Percentiles rank a stretch among this genome's conserved stretches.
Conservation (phyloP, 148 eudicot species). For the Heliosperma pusillum region DNA sequence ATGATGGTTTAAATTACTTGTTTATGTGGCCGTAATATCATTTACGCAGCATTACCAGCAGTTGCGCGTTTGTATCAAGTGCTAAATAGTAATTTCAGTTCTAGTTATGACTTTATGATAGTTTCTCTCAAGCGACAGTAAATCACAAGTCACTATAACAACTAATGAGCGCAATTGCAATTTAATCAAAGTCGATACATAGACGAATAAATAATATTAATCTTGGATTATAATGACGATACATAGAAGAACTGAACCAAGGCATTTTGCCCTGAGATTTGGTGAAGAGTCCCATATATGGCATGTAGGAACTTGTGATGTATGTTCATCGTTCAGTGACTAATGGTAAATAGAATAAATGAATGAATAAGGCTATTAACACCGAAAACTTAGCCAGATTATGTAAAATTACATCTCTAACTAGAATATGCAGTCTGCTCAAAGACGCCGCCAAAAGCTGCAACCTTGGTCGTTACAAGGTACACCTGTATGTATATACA, state of each 20-base stretch:
- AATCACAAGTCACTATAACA: neutral
- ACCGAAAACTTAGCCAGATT: neutral
- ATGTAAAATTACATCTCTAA: conserved; percentile 11
- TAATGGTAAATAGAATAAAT: neutral
- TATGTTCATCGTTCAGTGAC: neutral
- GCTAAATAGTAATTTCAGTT: neutral
- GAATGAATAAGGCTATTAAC: neutral
- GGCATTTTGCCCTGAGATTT: neutral
- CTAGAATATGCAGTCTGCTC: conserved; percentile 6
- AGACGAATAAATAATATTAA: too few relatives aligned
- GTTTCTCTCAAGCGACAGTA: neutral
- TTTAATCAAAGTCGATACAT: too few relatives aligned
- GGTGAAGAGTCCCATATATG: neutral
- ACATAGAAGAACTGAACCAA: neutral
- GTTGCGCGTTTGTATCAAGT: neutral
- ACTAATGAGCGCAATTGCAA: too few relatives aligned
- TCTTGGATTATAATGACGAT: neutral
- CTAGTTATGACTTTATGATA: neutral
- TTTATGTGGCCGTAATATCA: too few relatives aligned
- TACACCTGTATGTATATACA: conserved; percentile 20
- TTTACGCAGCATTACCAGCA: neutral
- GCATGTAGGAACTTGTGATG: too few relatives aligned
- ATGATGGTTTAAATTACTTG: too few relatives aligned
- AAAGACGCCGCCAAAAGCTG: conserved; percentile 16
- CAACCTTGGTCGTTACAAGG: conserved; percentile 1